Percentiles rank a stretch among this genome's conserved stretches.
Conservation (phyloP, 352 stramenopile genomes). For the Phytophthora citrophthora region DNA sequence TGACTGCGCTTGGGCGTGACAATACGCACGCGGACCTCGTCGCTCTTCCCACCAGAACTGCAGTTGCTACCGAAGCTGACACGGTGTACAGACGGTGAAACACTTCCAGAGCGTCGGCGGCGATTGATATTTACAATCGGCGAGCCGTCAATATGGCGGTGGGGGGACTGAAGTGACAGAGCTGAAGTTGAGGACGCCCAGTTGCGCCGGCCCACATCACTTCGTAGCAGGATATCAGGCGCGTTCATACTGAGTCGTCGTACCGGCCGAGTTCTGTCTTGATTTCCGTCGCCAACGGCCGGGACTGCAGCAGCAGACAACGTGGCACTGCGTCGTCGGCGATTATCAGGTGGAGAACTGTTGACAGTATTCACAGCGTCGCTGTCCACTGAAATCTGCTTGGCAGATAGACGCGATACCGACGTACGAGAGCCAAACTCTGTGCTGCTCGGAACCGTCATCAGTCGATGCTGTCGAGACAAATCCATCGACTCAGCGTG, state of each 20-base stretch:
- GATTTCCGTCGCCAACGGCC: neutral
- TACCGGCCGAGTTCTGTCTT: constrained; percentile 3
- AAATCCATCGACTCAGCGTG: constrained; percentile 30
- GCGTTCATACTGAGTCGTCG: constrained; percentile 30
- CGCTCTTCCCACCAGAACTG: constrained; percentile 28
- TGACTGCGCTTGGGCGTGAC: constrained; percentile 25
- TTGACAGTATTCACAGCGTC: constrained; percentile 38
- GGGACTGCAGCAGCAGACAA: constrained; percentile 2
- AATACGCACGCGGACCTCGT: constrained; percentile 31
- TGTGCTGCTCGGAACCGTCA: constrained; percentile 15
- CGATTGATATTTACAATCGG: constrained; percentile 29
- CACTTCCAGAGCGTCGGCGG: constrained; percentile 16
- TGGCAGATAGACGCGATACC: constrained; percentile 21
- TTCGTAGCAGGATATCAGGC: constrained; percentile 52
- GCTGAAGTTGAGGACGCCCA: constrained; percentile 53
- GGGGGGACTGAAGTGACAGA: constrained; percentile 47
- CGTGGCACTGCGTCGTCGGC: constrained; percentile 32
- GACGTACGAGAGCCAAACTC: constrained; percentile 14
- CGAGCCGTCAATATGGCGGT: constrained; percentile 30
- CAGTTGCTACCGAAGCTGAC: constrained; percentile 32
- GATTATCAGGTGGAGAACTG: constrained; percentile 30
- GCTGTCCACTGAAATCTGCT: constrained; percentile 29
- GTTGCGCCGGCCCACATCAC: constrained; percentile 48
- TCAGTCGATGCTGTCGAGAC: constrained; percentile 24
- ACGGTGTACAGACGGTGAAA: constrained; percentile 23